Evolutionary conservation across 225 moss, liverwort and hornwort genomes (phyloP), one percentile per base, ranked within the genome.

Genomic region (Antitrichia curtipendula): DNA sequence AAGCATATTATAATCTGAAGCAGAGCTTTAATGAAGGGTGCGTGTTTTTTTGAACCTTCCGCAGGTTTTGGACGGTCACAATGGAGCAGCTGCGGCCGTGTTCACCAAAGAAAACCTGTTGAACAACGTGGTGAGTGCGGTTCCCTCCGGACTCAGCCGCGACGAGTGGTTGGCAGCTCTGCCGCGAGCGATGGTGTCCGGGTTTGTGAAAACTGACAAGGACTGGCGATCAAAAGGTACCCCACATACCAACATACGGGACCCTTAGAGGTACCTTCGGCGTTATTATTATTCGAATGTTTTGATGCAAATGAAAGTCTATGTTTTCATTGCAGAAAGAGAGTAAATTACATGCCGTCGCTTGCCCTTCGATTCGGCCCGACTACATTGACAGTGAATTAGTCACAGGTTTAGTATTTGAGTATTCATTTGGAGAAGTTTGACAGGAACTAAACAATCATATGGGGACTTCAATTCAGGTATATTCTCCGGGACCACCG

Each of bases 31-130:
- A 45, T 52, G 7, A 18, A 69, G 57, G 12, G 61, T 49, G 59
- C 58, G 5, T 57, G 47, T 36, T 54, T 57, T 54, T 41, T 40
- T 19, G 3, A 56, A 58, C 18, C 47, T 86, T 36, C 22, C 38
- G 64, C 88, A 93, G 82, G 87, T 97, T 71, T 95, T 96, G 52
- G 97, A 97, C n/a, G 97, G 96, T 21, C 97, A 97, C 79, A 96
- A 95, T 89, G 95, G 96, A 65, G 81, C 92, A 70, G 95, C 93
- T 36, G 95, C 97, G 23, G 97, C 94, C 31, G 91, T 92, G 31
- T 97, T 95, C 70, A 93, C 97, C 8, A 96, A 93, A 59, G 96
- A 97, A 23, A 93, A 94, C 69, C 82, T 97, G 49, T 78, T 96
- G 62, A 97, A 94, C 76, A 93, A 97, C 60, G 95, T 97, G 56